Conservation (phyloP, 805 yeast genomes). For the Metschnikowia amazonensis region DNA sequence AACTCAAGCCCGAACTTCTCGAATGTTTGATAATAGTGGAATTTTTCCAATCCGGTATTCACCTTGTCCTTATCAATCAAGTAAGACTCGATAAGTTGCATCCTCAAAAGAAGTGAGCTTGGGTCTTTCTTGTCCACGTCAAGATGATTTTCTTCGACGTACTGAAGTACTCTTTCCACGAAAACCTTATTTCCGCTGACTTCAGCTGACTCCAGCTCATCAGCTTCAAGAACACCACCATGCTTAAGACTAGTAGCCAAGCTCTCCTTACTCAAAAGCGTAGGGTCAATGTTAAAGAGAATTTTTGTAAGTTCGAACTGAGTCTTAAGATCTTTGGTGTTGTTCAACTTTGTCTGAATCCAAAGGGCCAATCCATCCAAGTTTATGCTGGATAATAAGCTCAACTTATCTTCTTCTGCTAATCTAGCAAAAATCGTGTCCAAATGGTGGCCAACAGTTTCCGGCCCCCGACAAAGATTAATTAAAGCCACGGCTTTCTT, state of each 20-base stretch:
- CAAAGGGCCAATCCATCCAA: background rate
- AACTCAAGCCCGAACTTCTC: slow-evolving; percentile 39
- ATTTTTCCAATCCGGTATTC: slow-evolving; percentile 32
- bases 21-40: slow-evolving; percentile 36
- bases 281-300: slow-evolving; percentile 13
- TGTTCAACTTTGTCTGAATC: background rate
- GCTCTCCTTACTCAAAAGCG: slow-evolving; percentile 13
- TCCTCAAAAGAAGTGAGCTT: slow-evolving; percentile 29
- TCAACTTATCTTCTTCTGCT: background rate
- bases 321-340: background rate
- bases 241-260: slow-evolving; percentile 9
- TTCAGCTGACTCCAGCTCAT: background rate
- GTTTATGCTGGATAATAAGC: background rate
- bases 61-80: slow-evolving; percentile 31
- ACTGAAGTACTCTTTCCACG: slow-evolving; percentile 16
- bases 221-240: background rate
- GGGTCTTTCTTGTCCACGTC: slow-evolving; percentile 25
- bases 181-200: background rate
- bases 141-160: slow-evolving; percentile 21
- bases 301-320: slow-evolving; percentile 5
- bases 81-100: slow-evolving; percentile 29
- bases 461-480: slow-evolving; percentile 10
- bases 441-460: background rate
- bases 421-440: background rate
- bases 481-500: slow-evolving; percentile 14